Percentiles rank a stretch among this genome's conserved stretches.
Conservation (phyloP, 768 basidiomycete genomes). For the Termitomyces sp. region DNA sequence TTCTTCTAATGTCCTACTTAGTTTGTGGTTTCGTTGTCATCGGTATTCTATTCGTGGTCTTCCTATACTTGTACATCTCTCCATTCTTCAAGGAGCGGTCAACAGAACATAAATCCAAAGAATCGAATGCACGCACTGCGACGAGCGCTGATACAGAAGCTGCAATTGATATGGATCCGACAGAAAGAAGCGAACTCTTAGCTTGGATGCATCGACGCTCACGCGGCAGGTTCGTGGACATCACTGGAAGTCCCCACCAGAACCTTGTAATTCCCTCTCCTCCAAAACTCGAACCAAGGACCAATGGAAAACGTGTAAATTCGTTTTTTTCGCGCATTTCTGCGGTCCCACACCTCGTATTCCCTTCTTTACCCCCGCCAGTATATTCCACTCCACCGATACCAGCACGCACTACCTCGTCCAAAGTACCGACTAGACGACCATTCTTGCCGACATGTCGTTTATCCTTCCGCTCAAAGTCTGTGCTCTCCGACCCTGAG, state of each 20-base stretch:
- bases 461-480: conserved; percentile 5
- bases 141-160: conserved; percentile 8
- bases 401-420: not conserved
- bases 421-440: not conserved
- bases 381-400: not conserved
- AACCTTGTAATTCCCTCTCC: not conserved
- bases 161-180: conserved; percentile 6
- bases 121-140: not conserved
- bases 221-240: conserved; percentile 20
- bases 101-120: not conserved
- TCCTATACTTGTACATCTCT: conserved; percentile 20
- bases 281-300: not conserved
- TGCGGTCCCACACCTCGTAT: conserved; percentile 8
- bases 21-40: conserved; percentile 18
- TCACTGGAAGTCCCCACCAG: not conserved
- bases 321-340: conserved; percentile 14
- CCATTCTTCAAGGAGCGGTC: conserved; percentile 10
- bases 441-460: not conserved
- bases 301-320: not conserved
- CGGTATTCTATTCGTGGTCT: conserved; percentile 16
- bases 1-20: not conserved
- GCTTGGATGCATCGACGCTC: conserved; percentile 23
- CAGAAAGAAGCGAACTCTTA: conserved; percentile 15
- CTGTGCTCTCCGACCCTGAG: not conserved
- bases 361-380: conserved; percentile 2